phyloP scores from a whole-genome alignment of 73 alveolate genomes.

The Uronychia setigera region DNA sequence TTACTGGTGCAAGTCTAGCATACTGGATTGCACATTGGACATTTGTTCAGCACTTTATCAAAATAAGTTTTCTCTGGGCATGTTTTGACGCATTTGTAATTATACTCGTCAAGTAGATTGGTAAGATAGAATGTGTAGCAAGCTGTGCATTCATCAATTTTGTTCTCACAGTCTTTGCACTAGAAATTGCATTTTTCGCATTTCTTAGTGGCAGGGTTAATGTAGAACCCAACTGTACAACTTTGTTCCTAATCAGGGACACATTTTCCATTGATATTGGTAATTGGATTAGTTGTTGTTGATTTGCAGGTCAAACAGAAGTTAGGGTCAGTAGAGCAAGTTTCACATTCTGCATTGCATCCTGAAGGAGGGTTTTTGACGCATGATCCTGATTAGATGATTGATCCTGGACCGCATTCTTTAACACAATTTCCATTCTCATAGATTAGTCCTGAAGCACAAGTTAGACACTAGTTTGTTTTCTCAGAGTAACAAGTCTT shows the following conservation, averaged over 20 bases:
- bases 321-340: conserved; percentile 11
- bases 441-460: conserved; percentile 28
- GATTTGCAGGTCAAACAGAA: conserved; percentile 11
- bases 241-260: not conserved
- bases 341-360: not conserved
- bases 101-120: not conserved
- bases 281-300: not conserved
- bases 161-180: conserved; percentile 15
- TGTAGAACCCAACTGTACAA: conserved; percentile 10
- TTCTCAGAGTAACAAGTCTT: conserved; percentile 33
- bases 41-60: conserved; percentile 13
- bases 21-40: conserved; percentile 60
- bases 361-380: conserved; percentile 1
- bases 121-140: conserved; percentile 9
- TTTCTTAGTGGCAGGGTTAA: not conserved
- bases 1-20: conserved; percentile 45
- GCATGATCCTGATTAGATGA: not conserved
- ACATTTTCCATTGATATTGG: conserved; percentile 6
- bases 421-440: conserved; percentile 46
- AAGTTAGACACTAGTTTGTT: conserved; percentile 43
- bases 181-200: conserved; percentile 5
- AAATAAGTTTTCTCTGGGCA: conserved; percentile 46
- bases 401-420: conserved; percentile 36
- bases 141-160: not conserved
- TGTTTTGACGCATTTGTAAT: conserved; percentile 36